phyloP scores from a whole-genome alignment of 345 rosid species.

The Camelina hispida region DNA sequence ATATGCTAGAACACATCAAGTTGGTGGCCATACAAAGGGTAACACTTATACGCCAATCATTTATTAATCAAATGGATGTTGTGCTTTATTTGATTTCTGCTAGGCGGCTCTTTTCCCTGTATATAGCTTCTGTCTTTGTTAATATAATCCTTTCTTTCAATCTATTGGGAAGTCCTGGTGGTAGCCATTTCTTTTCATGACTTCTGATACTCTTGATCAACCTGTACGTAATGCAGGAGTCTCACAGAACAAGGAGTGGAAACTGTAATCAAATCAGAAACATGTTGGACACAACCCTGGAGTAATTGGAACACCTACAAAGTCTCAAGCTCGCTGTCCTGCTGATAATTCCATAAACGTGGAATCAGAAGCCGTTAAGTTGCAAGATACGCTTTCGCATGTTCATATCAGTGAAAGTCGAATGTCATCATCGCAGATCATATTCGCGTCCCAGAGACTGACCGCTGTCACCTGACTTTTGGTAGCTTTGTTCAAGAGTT shows the following conservation, averaged over 20 bases:
- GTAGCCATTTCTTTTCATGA: background rate
- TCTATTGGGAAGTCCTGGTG: slow-evolving; percentile 6
- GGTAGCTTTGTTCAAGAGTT: slow-evolving; percentile 80
- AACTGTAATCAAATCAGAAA: slow-evolving; percentile 78
- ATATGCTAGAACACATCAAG: slow-evolving; percentile 37
- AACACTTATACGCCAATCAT: background rate
- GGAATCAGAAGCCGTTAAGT: slow-evolving; percentile 53
- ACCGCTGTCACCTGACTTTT: slow-evolving; percentile 73
- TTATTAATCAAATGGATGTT: background rate
- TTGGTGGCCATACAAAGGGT: slow-evolving; percentile 35
- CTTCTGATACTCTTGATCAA: background rate
- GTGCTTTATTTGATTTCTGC: slow-evolving; percentile 6
- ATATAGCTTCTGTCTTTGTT: background rate
- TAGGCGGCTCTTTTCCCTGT: background rate
- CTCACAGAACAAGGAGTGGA: slow-evolving; percentile 83
- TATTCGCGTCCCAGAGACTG: slow-evolving; percentile 85
- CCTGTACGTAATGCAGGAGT: slow-evolving; percentile 52
- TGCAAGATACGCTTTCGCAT: slow-evolving; percentile 60
- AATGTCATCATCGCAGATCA: slow-evolving; percentile 87
- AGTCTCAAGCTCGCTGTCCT: slow-evolving; percentile 46
- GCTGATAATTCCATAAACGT: slow-evolving; percentile 50
- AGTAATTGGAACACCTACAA: slow-evolving; percentile 68
- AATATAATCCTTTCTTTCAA: background rate
- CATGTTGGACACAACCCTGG: slow-evolving; percentile 53
- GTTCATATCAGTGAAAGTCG: slow-evolving; percentile 56